These are phyloP conservation scores for Pelagophyceae sp. DNA, from an alignment of 352 stramenopile species.

Conservation along the genomic window DNA sequence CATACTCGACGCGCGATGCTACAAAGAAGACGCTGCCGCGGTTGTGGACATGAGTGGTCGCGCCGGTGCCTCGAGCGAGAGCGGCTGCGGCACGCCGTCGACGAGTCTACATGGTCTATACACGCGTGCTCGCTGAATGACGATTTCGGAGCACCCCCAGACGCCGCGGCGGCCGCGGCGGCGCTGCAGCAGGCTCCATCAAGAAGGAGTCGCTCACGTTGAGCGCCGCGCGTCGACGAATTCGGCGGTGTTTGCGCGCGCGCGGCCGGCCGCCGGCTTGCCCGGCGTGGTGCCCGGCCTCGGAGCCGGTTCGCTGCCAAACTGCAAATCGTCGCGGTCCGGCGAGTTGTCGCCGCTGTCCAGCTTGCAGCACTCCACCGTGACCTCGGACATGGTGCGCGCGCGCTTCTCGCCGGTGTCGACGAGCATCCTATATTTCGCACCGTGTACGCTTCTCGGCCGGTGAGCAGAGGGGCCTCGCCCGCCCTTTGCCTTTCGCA, in stretches of 20 bases:
- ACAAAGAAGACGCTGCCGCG: too few relatives aligned
- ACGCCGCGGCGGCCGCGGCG: too few relatives aligned
- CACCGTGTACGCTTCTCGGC: too few relatives aligned
- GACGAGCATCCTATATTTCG: too few relatives aligned
- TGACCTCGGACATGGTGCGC: neutral
- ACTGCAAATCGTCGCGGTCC: neutral
- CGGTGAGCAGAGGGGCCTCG: too few relatives aligned
- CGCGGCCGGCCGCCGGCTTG: neutral
- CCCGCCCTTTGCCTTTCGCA: too few relatives aligned
- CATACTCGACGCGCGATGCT: too few relatives aligned
- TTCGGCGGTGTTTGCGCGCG: neutral
- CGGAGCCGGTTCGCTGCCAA: neutral
- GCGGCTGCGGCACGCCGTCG: constrained; percentile 13
- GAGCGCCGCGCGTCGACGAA: neutral
- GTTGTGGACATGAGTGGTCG: neutral
- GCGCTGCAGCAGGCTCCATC: too few relatives aligned
- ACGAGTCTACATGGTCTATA: constrained; percentile 2
- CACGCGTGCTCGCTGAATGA: too few relatives aligned
- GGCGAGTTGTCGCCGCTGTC: neutral
- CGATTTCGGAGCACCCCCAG: too few relatives aligned
- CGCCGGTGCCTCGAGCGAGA: neutral
- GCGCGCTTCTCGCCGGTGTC: neutral
- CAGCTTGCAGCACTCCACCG: neutral
- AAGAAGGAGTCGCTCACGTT: too few relatives aligned
- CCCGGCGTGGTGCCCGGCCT: neutral